phyloP scores from a whole-genome alignment of 345 rosid species.

The Crucihimalaya himalaica region DNA sequence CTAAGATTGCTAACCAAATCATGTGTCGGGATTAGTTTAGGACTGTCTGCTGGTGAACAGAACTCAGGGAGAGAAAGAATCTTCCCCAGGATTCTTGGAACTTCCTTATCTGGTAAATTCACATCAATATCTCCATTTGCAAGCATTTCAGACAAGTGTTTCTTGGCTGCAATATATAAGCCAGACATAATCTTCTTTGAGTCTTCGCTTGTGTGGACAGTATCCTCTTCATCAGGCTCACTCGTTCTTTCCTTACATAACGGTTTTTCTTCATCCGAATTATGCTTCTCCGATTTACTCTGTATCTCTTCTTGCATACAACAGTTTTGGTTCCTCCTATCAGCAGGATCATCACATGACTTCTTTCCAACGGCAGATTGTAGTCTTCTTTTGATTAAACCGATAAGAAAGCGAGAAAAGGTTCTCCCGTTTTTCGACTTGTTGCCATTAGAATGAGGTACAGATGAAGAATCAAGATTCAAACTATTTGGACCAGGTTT shows the following conservation, averaged over 20 bases:
- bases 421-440: constrained; percentile 60
- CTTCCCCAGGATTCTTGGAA: constrained; percentile 69
- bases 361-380: constrained; percentile 50
- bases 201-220: constrained; percentile 38
- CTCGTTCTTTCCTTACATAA: constrained; percentile 43
- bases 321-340: constrained; percentile 22
- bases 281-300: constrained; percentile 47
- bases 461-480: constrained; percentile 39
- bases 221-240: constrained; percentile 43
- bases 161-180: constrained; percentile 87
- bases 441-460: constrained; percentile 49
- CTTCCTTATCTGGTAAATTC: constrained; percentile 51
- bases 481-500: constrained; percentile 52
- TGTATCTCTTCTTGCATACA: constrained; percentile 32
- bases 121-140: constrained; percentile 53
- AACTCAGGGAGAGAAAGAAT: constrained; percentile 84
- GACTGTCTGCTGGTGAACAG: constrained; percentile 64
- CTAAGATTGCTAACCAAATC: constrained; percentile 24
- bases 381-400: constrained; percentile 50
- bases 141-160: constrained; percentile 87
- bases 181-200: constrained; percentile 57
- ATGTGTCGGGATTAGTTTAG: constrained; percentile 44
- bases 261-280: constrained; percentile 53
- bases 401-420: constrained; percentile 45
- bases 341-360: constrained; percentile 50